phyloP scores from a whole-genome alignment of 108 stramenopile genomes.

The Cyclotella atomus region DNA sequence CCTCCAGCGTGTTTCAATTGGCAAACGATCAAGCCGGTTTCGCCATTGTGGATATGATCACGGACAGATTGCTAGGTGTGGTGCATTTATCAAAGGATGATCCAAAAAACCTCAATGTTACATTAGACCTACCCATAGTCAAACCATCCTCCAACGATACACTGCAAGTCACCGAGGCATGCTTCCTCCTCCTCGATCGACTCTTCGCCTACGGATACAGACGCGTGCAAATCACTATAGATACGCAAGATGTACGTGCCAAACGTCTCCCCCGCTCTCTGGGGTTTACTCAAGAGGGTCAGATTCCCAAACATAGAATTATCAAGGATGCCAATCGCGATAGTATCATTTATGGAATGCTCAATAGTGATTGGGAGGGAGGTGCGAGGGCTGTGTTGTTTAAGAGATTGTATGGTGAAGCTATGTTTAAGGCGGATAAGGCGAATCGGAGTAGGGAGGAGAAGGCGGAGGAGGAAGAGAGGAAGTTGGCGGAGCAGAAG shows the following conservation, averaged over 20 bases:
- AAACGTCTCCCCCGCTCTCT: constrained; percentile 67
- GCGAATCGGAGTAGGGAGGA: constrained; percentile 72
- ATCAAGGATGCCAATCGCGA: constrained; percentile 86
- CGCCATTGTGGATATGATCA: constrained; percentile 77
- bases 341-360: constrained; percentile 79
- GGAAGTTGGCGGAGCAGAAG: constrained; percentile 49
- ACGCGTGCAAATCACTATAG: constrained; percentile 75
- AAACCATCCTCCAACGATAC: constrained; percentile 61
- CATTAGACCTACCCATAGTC: constrained; percentile 75
- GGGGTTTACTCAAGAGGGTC: constrained; percentile 78
- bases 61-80: constrained; percentile 72
- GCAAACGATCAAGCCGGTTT: constrained; percentile 67
- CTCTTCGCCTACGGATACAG: constrained; percentile 86
- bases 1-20: constrained; percentile 72
- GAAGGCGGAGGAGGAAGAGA: constrained; percentile 67
- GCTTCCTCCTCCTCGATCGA: constrained; percentile 80
- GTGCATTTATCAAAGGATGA: constrained; percentile 68
- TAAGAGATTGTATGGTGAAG: constrained; percentile 73
- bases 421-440: constrained; percentile 56
- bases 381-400: constrained; percentile 69
- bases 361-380: constrained; percentile 89
- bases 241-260: constrained; percentile 62
- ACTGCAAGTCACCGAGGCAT: constrained; percentile 77
- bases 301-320: constrained; percentile 73
- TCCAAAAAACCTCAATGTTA: constrained; percentile 73